Conservation (phyloP, 192 early-diverging fungal species). For the Phycomyces blakesleeanus region DNA sequence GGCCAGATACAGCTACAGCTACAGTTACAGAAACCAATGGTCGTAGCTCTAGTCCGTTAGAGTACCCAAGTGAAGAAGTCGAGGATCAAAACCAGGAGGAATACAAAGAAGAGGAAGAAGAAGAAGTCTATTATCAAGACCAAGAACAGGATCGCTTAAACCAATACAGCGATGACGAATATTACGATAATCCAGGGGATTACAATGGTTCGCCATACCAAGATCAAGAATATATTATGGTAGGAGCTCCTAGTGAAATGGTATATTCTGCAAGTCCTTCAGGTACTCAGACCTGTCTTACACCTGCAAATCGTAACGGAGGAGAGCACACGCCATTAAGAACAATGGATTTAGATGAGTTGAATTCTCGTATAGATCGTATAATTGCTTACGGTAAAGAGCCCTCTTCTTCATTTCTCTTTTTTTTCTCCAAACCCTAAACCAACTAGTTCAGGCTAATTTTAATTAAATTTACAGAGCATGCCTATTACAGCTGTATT, state of each 20-base stretch:
- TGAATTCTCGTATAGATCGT: background rate
- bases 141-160: too few relatives aligned
- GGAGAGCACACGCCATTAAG: background rate
- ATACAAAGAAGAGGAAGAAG: too few relatives aligned
- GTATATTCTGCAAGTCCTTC: background rate
- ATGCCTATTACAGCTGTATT: slow-evolving; percentile 22
- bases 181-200: background rate
- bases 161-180: background rate
- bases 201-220: background rate
- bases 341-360: background rate
- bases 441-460: too few relatives aligned
- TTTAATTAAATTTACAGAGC: slow-evolving; percentile 7
- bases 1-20: too few relatives aligned
- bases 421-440: too few relatives aligned
- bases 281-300: background rate
- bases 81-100: too few relatives aligned
- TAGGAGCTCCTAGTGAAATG: background rate
- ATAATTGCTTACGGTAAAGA: background rate
- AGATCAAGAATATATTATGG: background rate
- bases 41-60: too few relatives aligned
- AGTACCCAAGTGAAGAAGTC: too few relatives aligned
- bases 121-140: too few relatives aligned
- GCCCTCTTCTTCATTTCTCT: background rate
- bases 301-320: background rate
- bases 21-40: too few relatives aligned